Base-by-base conservation (phyloP, 345 rosid genomes). In the Lepidium sativum region DNA sequence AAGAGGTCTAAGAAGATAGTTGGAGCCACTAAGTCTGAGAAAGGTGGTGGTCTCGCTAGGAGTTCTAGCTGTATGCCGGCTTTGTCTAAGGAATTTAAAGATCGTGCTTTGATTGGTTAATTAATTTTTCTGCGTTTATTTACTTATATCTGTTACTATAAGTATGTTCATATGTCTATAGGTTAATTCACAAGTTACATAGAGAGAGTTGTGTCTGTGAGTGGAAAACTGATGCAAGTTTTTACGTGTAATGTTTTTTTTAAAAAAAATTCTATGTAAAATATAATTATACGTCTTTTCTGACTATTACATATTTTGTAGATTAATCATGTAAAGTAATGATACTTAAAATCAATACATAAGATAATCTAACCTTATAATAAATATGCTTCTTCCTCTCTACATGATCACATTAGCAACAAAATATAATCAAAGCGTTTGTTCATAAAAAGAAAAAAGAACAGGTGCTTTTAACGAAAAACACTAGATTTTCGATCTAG, bases 51-150 rank as follows among this genome's bases (percentile, higher is more conserved):
- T 3, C 82, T 84, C 17, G 21, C 77, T 2, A 85, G 98, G 80
- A 87, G 91, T 75, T 84, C 91, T 3, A 87, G 98, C 56, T 89
- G 97, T 54, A 81, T 89, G 57, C 83, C 92, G 9, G 86, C 86
- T 4, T 69, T 89, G 31, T 63, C 87, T 0, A 80, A 83, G 74
- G 88, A 77, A 35, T 45, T 77, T 31, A 34, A 51, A 52, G 80
- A 72, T 51, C 70, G 21, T 31, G 4, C 73, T 5, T 49, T 69
- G 39, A 72, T 70, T 69, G 39, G 74, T 70, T 54, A 72, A 74
- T 33, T 69, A 50, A 33, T 57, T 41, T 63, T 45, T 17, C 54
- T 9, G 25, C 16, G 29, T 55, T 9, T 38, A 33, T 47, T 6
- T 37, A 34, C 20, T 39, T 10, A 20, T 35, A 14, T 54, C 37